Evolutionary conservation across 1,284 basidiomycete genomes (phyloP).

Genomic region (Hymenochaete sp.): DNA sequence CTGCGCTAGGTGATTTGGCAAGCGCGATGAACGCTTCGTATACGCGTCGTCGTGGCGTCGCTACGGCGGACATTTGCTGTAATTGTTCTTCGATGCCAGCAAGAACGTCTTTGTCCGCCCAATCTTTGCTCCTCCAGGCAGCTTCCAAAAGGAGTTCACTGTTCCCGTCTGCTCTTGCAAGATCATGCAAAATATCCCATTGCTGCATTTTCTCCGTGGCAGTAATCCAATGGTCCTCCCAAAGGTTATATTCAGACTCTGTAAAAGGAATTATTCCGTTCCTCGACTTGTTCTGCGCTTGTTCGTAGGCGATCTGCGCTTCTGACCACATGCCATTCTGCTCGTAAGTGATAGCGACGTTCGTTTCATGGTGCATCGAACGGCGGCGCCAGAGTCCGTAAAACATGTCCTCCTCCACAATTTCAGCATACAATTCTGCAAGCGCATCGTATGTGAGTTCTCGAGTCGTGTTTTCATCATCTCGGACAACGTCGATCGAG

Average conservation of each 20-base stretch:
- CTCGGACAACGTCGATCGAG: constrained; percentile 64
- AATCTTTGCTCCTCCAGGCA: constrained; percentile 92
- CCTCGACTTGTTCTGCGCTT: constrained; percentile 82
- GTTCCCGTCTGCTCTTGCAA: constrained; percentile 89
- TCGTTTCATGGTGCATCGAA: constrained; percentile 84
- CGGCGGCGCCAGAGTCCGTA: constrained; percentile 94
- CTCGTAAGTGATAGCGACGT: constrained; percentile 88
- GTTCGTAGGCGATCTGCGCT: constrained; percentile 85
- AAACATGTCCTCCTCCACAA: constrained; percentile 95
- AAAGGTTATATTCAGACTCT: constrained; percentile 93
- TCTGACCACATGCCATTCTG: constrained; percentile 98
- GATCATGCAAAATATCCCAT: constrained; percentile 92
- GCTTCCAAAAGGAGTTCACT: constrained; percentile 91
- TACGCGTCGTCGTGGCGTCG: constrained; percentile 88
- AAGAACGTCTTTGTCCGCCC: constrained; percentile 71
- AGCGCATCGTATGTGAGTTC: constrained; percentile 89
- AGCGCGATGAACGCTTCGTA: constrained; percentile 95
- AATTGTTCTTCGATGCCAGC: constrained; percentile 84
- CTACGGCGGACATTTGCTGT: constrained; percentile 71
- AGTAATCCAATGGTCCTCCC: constrained; percentile 99
- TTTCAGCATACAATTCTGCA: constrained; percentile 91
- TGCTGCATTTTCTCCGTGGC: constrained; percentile 95
- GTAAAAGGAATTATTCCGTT: constrained; percentile 83
- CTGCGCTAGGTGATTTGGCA: constrained; percentile 52
- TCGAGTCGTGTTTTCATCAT: constrained; percentile 75